Evolutionary conservation across 2,329 filamentous ascomycete species (phyloP), one percentile per base, ranked within the genome.

Genomic region (Malbranchea zuffiana): DNA sequence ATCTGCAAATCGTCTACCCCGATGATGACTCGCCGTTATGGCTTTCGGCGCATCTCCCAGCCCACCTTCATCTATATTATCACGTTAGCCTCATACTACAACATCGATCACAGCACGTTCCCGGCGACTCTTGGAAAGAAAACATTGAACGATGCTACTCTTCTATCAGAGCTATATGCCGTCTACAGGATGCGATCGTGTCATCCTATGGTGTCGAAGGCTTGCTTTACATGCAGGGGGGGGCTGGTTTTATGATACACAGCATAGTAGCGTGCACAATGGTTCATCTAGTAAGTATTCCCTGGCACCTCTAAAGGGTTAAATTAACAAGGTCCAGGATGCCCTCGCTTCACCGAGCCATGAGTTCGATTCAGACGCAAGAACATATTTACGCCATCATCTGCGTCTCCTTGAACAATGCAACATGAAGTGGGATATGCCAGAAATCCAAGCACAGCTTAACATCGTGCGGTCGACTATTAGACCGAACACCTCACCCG

Each of bases 181-280:
- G 82, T 42, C 61, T 95, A 4, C 86, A 95, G 53, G 88, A 96
- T 60, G 80, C 80, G 2, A 75, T 93, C 23, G 54, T 93, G 41
- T 72, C 80, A 37, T 72, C 74, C 0, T 93, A 79, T 56, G 84
- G 86, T 2, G 65, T 94, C 42, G 74, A 74, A 11, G 88, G 87
- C 0, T 67, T 96, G 11, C 71, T 90, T 49, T 92, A 80, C 61
- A 95, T 95, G 88, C 80, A 88, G 52, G 74, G 88, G 47, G 88
- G 88, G 25, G 86, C 93, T 55, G 94, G 87, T 59, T 96, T 94
- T 52, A 85, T 84, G 4, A 85, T 96, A n/a, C 96, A 96, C 53
- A 78, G 80, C 39, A 77, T 94, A 17, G 65, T 96, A 30, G 90
- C 85, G 1, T 94, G 87, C 64, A 87, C 88, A 16, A 87, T 95